phyloP scores from a whole-genome alignment of 2,329 filamentous ascomycete genomes.

The Myriosclerotinia scirpicola region DNA sequence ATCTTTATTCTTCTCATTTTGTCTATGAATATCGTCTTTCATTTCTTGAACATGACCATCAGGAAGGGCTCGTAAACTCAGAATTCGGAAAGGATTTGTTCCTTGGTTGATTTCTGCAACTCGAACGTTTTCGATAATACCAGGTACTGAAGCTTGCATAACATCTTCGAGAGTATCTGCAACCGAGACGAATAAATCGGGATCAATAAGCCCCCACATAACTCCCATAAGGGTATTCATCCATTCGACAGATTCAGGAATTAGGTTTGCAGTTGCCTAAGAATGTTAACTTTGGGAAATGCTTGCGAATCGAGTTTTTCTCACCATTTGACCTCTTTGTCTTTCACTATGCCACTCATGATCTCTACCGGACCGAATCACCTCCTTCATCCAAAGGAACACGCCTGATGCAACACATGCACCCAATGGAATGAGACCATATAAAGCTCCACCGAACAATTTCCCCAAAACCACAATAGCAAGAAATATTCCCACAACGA shows the following conservation, averaged over 20 bases:
- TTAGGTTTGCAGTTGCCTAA: slow-evolving; percentile 74
- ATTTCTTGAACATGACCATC: slow-evolving; percentile 79
- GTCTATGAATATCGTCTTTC: slow-evolving; percentile 75
- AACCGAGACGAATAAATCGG: slow-evolving; percentile 86
- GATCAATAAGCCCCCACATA: slow-evolving; percentile 89
- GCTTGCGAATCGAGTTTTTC: slow-evolving; percentile 25
- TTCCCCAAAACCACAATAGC: slow-evolving; percentile 76
- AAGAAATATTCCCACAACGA: slow-evolving; percentile 70
- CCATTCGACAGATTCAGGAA: slow-evolving; percentile 94
- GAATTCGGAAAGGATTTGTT: slow-evolving; percentile 81
- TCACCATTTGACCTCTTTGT: slow-evolving; percentile 73
- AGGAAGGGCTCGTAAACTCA: slow-evolving; percentile 82
- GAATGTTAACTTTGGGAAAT: not conserved
- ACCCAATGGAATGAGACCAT: slow-evolving; percentile 73
- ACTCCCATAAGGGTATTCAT: slow-evolving; percentile 86
- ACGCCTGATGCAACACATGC: slow-evolving; percentile 73
- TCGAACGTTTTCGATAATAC: slow-evolving; percentile 89
- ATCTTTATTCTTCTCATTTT: slow-evolving; percentile 79
- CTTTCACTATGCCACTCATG: slow-evolving; percentile 88
- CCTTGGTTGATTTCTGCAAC: slow-evolving; percentile 95
- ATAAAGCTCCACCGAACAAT: slow-evolving; percentile 73
- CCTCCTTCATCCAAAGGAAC: slow-evolving; percentile 86
- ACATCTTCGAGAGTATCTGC: slow-evolving; percentile 95
- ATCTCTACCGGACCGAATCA: slow-evolving; percentile 77
- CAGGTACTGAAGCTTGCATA: slow-evolving; percentile 93